Percentiles rank a stretch among this genome's conserved stretches.
Conservation (phyloP, 2,329 filamentous ascomycete species). For the Epichloe uncinata region DNA sequence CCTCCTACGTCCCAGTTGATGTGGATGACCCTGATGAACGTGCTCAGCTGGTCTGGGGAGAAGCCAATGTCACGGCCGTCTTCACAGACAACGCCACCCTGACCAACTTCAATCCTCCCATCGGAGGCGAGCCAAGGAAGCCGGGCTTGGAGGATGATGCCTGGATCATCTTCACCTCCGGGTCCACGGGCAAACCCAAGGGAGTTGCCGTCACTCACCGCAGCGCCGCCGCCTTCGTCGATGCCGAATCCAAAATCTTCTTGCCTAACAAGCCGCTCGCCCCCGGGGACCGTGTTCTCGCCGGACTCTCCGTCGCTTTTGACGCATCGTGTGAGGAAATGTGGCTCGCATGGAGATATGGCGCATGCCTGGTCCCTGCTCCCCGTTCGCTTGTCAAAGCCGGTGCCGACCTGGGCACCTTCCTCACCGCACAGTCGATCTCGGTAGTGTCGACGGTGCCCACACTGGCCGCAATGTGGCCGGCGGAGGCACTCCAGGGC, state of each 20-base stretch:
- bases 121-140: not conserved
- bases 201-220: slow-evolving; percentile 13
- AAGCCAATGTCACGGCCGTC: slow-evolving; percentile 9
- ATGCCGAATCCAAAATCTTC: slow-evolving; percentile 11
- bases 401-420: slow-evolving; percentile 9
- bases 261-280: slow-evolving; percentile 8
- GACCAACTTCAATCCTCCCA: slow-evolving; percentile 2
- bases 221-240: slow-evolving; percentile 13
- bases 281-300: slow-evolving; percentile 12
- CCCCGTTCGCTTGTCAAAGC: slow-evolving; percentile 11
- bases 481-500: slow-evolving; percentile 8
- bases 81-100: slow-evolving; percentile 9
- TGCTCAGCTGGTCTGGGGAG: slow-evolving; percentile 10
- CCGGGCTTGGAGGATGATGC: slow-evolving; percentile 10
- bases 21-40: slow-evolving; percentile 12
- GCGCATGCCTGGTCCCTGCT: slow-evolving; percentile 11
- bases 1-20: slow-evolving; percentile 12
- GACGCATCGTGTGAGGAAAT: slow-evolving; percentile 14
- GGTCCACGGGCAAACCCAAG: slow-evolving; percentile 13
- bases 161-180: slow-evolving; percentile 15
- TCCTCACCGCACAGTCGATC: slow-evolving; percentile 10
- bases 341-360: slow-evolving; percentile 13
- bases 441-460: slow-evolving; percentile 13
- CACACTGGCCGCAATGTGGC: slow-evolving; percentile 12
- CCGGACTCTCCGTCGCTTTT: slow-evolving; percentile 11